Conservation (phyloP, 1,284 basidiomycete genomes). For the Cutaneotrichosporon arboriforme region DNA sequence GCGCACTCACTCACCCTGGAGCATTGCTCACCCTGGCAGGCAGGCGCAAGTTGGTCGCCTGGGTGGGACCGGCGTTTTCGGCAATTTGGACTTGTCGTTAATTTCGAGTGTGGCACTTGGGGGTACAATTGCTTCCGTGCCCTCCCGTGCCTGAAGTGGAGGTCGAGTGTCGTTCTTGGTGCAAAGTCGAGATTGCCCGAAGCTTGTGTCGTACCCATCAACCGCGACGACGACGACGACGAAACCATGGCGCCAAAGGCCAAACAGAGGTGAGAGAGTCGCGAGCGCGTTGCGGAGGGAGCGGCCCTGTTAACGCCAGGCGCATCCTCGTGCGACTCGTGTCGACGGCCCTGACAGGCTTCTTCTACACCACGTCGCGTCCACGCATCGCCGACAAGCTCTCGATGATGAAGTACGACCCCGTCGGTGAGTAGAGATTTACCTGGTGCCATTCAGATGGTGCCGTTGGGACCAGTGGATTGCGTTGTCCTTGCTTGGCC, state of each 20-base stretch:
- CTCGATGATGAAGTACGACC: slow-evolving; percentile 82
- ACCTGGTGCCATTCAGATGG: too few relatives aligned
- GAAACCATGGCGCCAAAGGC: slow-evolving; percentile 52
- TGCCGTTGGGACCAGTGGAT: too few relatives aligned
- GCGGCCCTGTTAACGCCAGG: slow-evolving; percentile 53
- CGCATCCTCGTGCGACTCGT: slow-evolving; percentile 77
- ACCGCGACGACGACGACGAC: background rate
- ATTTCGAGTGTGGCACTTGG: background rate
- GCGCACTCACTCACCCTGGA: background rate
- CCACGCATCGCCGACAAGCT: slow-evolving; percentile 65
- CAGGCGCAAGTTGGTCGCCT: background rate
- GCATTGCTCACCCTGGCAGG: background rate
- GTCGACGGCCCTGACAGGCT: slow-evolving; percentile 82
- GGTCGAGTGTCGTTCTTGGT: background rate
- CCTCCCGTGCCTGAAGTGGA: background rate
- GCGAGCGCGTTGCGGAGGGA: too few relatives aligned
- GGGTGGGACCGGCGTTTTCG: background rate
- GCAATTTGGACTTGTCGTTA: too few relatives aligned
- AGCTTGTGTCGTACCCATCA: background rate
- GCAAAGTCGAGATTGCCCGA: slow-evolving; percentile 1
- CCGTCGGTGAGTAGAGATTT: slow-evolving; percentile 64
- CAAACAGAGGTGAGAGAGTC: slow-evolving; percentile 55
- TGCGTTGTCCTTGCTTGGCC: background rate
- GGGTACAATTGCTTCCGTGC: background rate
- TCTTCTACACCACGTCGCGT: slow-evolving; percentile 77